phyloP scores from a whole-genome alignment of 257 asterid species.

The Mentha longifolia region DNA sequence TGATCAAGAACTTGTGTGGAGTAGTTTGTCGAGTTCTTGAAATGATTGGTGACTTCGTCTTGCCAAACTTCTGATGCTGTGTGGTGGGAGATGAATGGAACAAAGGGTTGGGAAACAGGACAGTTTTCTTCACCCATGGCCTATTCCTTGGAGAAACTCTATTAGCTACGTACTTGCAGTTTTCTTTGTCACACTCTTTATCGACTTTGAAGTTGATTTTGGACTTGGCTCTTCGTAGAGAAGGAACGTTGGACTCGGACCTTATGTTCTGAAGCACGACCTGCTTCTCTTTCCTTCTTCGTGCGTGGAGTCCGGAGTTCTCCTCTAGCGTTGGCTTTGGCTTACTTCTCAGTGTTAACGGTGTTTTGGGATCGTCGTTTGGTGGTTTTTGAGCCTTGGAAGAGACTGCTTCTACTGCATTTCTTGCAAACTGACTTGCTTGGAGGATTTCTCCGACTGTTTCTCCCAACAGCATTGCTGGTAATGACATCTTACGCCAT shows the following conservation, averaged over 20 bases:
- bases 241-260: constrained; percentile 45
- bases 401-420: constrained; percentile 56
- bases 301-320: constrained; percentile 50
- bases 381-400: constrained; percentile 40
- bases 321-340: constrained; percentile 48
- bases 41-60: constrained; percentile 63
- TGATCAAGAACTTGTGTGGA: constrained; percentile 85
- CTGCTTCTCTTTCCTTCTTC: constrained; percentile 76
- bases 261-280: constrained; percentile 44
- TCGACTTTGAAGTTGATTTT: constrained; percentile 76
- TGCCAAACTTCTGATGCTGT: constrained; percentile 50
- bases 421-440: constrained; percentile 75
- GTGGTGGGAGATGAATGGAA: constrained; percentile 68
- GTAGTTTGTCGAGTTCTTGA: constrained; percentile 46
- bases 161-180: constrained; percentile 67
- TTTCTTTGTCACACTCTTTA: constrained; percentile 63
- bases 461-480: constrained; percentile 92
- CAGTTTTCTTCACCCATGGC: constrained; percentile 90
- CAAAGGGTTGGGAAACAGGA: constrained; percentile 82
- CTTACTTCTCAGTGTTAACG: constrained; percentile 43
- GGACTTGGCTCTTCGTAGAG: constrained; percentile 64
- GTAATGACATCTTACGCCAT: constrained; percentile 83
- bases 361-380: constrained; percentile 77
- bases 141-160: constrained; percentile 82
- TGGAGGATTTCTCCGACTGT: constrained; percentile 78